These are phyloP conservation scores for Dicorynia guianensis DNA, from an alignment of 306 rosid genomes.

Conservation along the genomic window DNA sequence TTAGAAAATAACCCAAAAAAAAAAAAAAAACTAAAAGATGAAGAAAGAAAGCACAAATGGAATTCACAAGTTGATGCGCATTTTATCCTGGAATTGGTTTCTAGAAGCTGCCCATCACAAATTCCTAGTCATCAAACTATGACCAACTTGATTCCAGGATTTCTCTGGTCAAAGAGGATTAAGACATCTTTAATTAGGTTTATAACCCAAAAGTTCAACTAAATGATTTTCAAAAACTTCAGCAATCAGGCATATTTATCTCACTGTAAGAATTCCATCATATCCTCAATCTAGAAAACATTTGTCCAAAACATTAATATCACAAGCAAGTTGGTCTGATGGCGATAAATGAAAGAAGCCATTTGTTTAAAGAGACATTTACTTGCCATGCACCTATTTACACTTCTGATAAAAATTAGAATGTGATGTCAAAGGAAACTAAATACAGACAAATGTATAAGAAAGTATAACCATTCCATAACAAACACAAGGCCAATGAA, in stretches of 20 bases:
- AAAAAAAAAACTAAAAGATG: no score
- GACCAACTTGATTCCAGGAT: neutral
- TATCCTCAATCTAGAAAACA: no score
- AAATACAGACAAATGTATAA: neutral
- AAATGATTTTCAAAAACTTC: slow-evolving; percentile 32
- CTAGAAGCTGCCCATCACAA: neutral
- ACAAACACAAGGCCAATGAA: slow-evolving; percentile 2
- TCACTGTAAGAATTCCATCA: neutral
- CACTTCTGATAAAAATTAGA: neutral
- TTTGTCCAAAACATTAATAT: neutral
- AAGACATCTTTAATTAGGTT: neutral
- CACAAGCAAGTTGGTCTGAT: slow-evolving; percentile 12
- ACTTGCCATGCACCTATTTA: neutral
- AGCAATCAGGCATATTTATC: neutral
- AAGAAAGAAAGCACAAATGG: no score
- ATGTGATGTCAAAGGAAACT: slow-evolving; percentile 1
- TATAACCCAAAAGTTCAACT: neutral
- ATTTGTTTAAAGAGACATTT: neutral
- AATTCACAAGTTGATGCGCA: no score
- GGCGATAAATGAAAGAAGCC: neutral
- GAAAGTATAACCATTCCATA: neutral
- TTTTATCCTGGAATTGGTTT: no score
- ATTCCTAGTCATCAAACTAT: neutral
- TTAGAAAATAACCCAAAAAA: no score
- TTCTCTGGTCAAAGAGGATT: slow-evolving; percentile 16